Evolutionary conservation across 371 early-diverging fungal genomes (phyloP).

Genomic region (Rhizopus arrhizus): DNA sequence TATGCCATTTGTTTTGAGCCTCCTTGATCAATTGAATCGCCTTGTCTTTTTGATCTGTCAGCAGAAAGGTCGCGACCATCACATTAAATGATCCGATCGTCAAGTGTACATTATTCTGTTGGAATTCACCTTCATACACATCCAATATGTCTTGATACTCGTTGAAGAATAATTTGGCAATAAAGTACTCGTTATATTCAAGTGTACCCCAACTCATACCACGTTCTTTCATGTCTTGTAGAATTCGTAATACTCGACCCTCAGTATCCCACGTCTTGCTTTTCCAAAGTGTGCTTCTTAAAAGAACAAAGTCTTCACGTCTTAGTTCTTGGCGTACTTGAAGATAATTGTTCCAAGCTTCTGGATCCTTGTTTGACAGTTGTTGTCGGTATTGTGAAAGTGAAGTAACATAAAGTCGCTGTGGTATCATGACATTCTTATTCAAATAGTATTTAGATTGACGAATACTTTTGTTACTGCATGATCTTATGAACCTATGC

Average conservation of each 20-base stretch:
- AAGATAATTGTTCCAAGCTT: neutral
- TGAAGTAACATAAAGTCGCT: neutral
- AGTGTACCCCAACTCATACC: slow-evolving; percentile 36
- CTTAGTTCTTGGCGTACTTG: slow-evolving; percentile 3
- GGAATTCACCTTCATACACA: slow-evolving; percentile 24
- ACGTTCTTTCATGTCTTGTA: slow-evolving; percentile 40
- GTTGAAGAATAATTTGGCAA: slow-evolving; percentile 41
- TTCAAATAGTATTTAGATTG: neutral
- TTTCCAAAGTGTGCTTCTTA: slow-evolving; percentile 39
- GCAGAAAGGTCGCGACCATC: slow-evolving; percentile 46
- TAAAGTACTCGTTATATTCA: slow-evolving; percentile 52
- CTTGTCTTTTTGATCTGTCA: slow-evolving; percentile 28
- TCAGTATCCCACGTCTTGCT: slow-evolving; percentile 39
- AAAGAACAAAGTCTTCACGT: slow-evolving; percentile 34
- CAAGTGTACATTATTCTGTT: slow-evolving; percentile 4
- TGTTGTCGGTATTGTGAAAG: neutral
- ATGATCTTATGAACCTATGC: neutral
- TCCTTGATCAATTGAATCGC: slow-evolving; percentile 36
- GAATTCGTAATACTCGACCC: slow-evolving; percentile 34
- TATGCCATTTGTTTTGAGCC: slow-evolving; percentile 18
- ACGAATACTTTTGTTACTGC: neutral
- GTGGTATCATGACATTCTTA: neutral
- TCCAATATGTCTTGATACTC: slow-evolving; percentile 40
- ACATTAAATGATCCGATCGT: slow-evolving; percentile 44
- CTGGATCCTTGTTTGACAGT: neutral